Evolutionary conservation across 495 filamentous ascomycete species (phyloP).

Genomic region (Tuber melanosporum): DNA sequence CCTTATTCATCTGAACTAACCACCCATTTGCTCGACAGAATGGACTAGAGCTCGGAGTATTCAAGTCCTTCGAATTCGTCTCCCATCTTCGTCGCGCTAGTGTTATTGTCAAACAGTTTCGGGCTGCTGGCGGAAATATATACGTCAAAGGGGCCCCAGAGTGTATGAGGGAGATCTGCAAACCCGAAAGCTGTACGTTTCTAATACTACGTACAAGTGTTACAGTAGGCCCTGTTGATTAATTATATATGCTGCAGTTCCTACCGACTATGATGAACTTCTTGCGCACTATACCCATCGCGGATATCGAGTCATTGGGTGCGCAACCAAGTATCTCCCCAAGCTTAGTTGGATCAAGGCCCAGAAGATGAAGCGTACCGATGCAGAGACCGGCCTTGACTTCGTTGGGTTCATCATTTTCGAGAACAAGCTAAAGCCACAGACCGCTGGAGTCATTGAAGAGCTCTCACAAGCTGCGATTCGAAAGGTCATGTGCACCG

Average conservation of each 20-base stretch:
- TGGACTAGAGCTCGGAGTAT: slow-evolving; percentile 70
- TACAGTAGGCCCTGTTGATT: not conserved
- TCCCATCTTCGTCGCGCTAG: slow-evolving; percentile 90
- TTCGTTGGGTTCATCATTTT: slow-evolving; percentile 97
- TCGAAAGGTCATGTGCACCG: slow-evolving; percentile 92
- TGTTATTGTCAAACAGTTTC: slow-evolving; percentile 82
- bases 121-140: slow-evolving; percentile 67
- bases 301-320: slow-evolving; percentile 96
- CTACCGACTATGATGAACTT: slow-evolving; percentile 79
- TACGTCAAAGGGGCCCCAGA: slow-evolving; percentile 98
- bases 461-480: slow-evolving; percentile 83
- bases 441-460: slow-evolving; percentile 66
- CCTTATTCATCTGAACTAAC: slow-evolving; percentile 14
- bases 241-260: slow-evolving; percentile 53
- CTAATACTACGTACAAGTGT: not conserved
- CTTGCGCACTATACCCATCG: slow-evolving; percentile 85
- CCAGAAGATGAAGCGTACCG: slow-evolving; percentile 80
- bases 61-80: slow-evolving; percentile 92
- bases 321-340: slow-evolving; percentile 77
- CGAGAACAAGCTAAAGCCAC: slow-evolving; percentile 93
- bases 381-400: slow-evolving; percentile 73
- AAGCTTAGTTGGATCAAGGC: slow-evolving; percentile 88
- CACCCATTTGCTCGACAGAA: slow-evolving; percentile 36
- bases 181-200: slow-evolving; percentile 64
- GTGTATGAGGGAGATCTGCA: slow-evolving; percentile 88